Conservation (phyloP, 2,329 filamentous ascomycete genomes). For the Alternaria sp. region DNA sequence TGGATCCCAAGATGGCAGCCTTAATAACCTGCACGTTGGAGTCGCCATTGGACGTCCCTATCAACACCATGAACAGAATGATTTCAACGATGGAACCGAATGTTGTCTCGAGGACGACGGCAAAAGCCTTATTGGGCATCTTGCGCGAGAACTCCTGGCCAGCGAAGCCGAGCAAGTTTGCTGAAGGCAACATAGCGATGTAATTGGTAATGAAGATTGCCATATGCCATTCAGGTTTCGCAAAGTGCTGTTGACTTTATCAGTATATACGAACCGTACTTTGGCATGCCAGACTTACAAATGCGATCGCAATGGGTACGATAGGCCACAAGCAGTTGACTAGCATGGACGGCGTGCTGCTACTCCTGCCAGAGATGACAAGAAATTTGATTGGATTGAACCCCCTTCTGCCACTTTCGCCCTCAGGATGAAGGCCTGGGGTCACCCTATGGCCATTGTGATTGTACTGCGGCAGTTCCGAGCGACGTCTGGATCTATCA, state of each 20-base stretch:
- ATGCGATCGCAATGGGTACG: constrained; percentile 75
- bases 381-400: constrained; percentile 72
- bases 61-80: constrained; percentile 80
- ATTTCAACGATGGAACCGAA: constrained; percentile 82
- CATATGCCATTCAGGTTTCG: constrained; percentile 65
- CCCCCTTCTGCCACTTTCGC: constrained; percentile 74
- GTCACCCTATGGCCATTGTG: constrained; percentile 57
- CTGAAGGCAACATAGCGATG: constrained; percentile 79
- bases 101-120: constrained; percentile 67
- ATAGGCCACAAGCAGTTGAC: constrained; percentile 80
- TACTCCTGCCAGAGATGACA: constrained; percentile 69
- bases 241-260: constrained; percentile 56
- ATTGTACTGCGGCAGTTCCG: constrained; percentile 51
- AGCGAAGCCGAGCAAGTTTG: constrained; percentile 78
- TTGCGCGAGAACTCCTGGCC: constrained; percentile 77
- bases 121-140: constrained; percentile 73
- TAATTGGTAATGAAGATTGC: constrained; percentile 76
- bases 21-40: constrained; percentile 74
- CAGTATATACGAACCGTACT: not conserved
- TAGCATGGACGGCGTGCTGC: constrained; percentile 68
- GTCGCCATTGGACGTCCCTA: constrained; percentile 58
- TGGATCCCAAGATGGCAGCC: constrained; percentile 83
- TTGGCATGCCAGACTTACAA: constrained; percentile 54
- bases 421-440: constrained; percentile 58
- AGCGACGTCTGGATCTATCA: constrained; percentile 17